A percentile compares a stretch with the other conserved stretches of the same genome.
Evolutionary conservation across 1,284 basidiomycete genomes (phyloP).

Genomic region (Phlebopus sp.): DNA sequence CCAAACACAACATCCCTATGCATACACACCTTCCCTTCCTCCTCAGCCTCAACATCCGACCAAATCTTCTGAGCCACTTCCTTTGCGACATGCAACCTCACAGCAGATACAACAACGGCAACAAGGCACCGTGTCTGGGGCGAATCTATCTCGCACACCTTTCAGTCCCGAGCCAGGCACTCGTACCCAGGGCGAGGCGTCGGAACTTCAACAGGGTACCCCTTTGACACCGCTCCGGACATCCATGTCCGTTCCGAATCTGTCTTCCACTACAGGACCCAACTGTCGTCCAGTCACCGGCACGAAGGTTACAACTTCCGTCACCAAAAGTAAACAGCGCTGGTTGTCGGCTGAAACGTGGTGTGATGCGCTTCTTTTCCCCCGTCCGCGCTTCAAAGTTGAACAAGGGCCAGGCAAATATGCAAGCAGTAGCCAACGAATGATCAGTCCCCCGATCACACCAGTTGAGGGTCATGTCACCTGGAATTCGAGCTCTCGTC

Average conservation of each 20-base stretch:
- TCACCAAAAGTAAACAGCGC: conserved; percentile 47
- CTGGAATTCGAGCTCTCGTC: conserved; percentile 2
- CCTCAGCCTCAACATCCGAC: conserved; percentile 13
- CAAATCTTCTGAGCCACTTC: background rate
- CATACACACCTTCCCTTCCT: conserved; percentile 37
- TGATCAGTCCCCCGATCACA: conserved; percentile 50
- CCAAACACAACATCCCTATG: conserved; percentile 54
- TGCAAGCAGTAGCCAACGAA: conserved; percentile 31
- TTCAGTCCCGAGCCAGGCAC: background rate
- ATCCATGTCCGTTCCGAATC: conserved; percentile 61
- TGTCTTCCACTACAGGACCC: conserved; percentile 33
- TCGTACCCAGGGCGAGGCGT: conserved; percentile 1
- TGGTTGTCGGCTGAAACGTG: conserved; percentile 74
- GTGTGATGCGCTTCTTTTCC: conserved; percentile 75
- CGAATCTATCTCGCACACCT: background rate
- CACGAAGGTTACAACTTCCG: conserved; percentile 11
- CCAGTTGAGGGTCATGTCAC: conserved; percentile 33
- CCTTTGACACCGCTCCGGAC: conserved; percentile 36
- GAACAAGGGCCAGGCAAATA: conserved; percentile 20
- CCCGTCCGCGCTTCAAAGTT: conserved; percentile 64
- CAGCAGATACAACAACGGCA: conserved; percentile 14
- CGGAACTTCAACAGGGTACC: background rate
- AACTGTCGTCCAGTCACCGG: conserved; percentile 5
- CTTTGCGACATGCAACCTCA: conserved; percentile 20
- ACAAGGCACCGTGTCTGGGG: conserved; percentile 1